These are phyloP conservation scores for Trebouxia gelatinosa DNA, from an alignment of 163 green algal genomes.

Conservation along the genomic window DNA sequence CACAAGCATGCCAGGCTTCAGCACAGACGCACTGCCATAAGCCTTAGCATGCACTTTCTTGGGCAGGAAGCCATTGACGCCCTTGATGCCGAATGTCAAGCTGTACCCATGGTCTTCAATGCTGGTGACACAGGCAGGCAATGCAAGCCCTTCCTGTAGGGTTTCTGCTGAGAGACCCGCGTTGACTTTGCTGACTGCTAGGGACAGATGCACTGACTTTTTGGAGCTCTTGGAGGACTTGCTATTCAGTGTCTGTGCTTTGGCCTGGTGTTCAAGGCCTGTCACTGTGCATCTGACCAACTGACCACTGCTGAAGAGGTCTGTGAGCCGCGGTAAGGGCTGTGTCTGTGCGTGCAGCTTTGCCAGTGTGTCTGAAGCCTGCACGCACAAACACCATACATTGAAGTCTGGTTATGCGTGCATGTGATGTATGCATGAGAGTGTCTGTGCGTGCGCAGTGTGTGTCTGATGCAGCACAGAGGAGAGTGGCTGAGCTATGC, in stretches of 20 bases:
- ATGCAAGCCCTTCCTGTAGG: constrained; percentile 51
- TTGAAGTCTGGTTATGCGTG: too few species aligned
- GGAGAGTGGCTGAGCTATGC: too few species aligned
- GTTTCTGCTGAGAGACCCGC: constrained; percentile 35
- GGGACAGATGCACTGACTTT: constrained; percentile 57
- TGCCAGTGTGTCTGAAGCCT: constrained; percentile 72
- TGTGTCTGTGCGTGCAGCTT: neutral
- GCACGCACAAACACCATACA: too few species aligned
- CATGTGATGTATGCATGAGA: too few species aligned
- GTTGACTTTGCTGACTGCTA: constrained; percentile 49
- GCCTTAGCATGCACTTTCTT: constrained; percentile 45
- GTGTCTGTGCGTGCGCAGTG: too few species aligned
- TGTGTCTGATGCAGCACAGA: too few species aligned
- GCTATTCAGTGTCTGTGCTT: constrained; percentile 1
- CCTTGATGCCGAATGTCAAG: constrained; percentile 83
- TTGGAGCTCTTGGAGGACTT: constrained; percentile 23
- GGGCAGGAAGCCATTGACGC: constrained; percentile 56
- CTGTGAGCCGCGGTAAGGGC: constrained; percentile 46
- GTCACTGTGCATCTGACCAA: constrained; percentile 72
- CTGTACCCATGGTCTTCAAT: constrained; percentile 92
- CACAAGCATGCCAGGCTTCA: constrained; percentile 65
- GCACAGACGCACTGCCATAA: neutral
- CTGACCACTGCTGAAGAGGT: constrained; percentile 84
- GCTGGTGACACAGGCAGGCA: constrained; percentile 72
- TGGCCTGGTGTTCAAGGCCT: constrained; percentile 28